Evolutionary conservation across 2,329 filamentous ascomycete species (phyloP), one percentile per base, ranked within the genome.

Genomic region (Aspergillus sp.): DNA sequence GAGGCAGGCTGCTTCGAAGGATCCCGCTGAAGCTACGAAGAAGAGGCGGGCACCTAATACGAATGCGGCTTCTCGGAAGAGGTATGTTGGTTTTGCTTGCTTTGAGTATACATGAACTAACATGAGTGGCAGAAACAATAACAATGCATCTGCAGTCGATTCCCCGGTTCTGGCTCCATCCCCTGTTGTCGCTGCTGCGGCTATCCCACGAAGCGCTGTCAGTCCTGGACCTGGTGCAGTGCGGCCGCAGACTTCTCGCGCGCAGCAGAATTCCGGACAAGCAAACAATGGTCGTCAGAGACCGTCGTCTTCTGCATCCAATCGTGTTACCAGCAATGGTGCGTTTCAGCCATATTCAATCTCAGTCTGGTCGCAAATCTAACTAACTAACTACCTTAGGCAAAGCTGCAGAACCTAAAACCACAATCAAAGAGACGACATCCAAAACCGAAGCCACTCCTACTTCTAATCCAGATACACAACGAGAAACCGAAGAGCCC

Each of bases 21-120:
- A 86, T 62, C 92, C 89, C 10, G 84, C 84, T 2, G 90, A 92
- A 56, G 80, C 75, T 2, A 74, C 81, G 32, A 88, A 89, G 60
- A 94, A 93, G 79, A 92, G 85, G 85, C 78, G 93, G 83, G 82
- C 90, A 79, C 85, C 86, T 4, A 91, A 91, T 66, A 83, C 86
- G n/a, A 86, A 87, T 66, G 75, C 86, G 5, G 64, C 70, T 43
- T 69, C 74, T 30, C 93, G 94, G 79, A 96, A 93, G 79, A 94
- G 87, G 90, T 91, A 83, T 57, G 56, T 64, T 12, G 1, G 5
- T 28, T 19, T 23, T 2, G 30, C 5, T 32, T 36, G 6, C 30
- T 48, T 43, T 13, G 36, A 19, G 3, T 51, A 47, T 25, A 41
- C 53, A 62, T 28, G 25, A 57, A 63, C 60, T 63, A n/a, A 63